Conservation (phyloP, 495 filamentous ascomycete species). For the Penicillium paxilli region DNA sequence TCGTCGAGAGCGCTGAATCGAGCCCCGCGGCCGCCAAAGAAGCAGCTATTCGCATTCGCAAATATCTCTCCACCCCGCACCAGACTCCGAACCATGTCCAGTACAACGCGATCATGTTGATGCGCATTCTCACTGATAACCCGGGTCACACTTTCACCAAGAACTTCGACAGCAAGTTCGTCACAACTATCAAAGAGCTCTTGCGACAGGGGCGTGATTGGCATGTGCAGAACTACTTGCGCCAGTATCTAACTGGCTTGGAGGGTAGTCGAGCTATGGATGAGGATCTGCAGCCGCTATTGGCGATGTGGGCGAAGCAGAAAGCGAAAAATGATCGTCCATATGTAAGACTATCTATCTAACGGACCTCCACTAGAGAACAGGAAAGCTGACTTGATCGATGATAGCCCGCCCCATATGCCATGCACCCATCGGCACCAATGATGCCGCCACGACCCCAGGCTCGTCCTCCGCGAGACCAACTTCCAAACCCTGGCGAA, state of each 20-base stretch:
- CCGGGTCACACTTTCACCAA: conserved; percentile 85
- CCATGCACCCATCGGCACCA: neutral
- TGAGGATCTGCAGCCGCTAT: conserved; percentile 63
- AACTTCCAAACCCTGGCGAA: conserved; percentile 73
- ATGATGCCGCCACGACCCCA: neutral
- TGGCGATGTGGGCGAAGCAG: conserved; percentile 89
- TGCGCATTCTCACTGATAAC: conserved; percentile 90
- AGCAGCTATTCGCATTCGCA: conserved; percentile 74
- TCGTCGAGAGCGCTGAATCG: conserved; percentile 93
- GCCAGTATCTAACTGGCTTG: conserved; percentile 80
- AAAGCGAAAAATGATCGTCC: conserved; percentile 46
- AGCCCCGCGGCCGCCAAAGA: conserved; percentile 80
- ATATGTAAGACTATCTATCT: neutral
- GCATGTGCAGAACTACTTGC: conserved; percentile 76
- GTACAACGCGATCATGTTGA: conserved; percentile 96
- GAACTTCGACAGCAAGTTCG: conserved; percentile 82
- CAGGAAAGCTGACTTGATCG: neutral
- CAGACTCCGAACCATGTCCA: conserved; percentile 65
- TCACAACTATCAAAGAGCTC: conserved; percentile 71
- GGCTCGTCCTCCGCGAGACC: conserved; percentile 37
- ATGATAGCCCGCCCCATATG: conserved; percentile 8
- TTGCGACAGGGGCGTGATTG: conserved; percentile 70
- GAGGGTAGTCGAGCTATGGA: conserved; percentile 68
- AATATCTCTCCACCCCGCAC: conserved; percentile 72
- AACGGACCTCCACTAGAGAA: neutral